phyloP scores from a whole-genome alignment of 768 basidiomycete species.

The Trametes sanguinea region DNA sequence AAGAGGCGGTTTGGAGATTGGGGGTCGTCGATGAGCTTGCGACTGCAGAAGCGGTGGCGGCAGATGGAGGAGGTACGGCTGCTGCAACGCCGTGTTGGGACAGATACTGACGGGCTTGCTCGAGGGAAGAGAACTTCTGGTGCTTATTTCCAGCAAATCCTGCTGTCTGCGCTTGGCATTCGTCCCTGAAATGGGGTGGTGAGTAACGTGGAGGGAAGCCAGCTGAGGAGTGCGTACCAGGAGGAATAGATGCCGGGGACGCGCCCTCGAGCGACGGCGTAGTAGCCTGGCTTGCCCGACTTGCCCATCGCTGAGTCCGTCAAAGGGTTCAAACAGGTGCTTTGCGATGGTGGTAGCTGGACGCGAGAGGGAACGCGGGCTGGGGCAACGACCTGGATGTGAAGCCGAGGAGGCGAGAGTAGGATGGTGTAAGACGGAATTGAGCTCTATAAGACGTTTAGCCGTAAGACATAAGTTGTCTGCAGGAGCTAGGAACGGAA shows the following conservation, averaged over 20 bases:
- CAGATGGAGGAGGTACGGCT: not conserved
- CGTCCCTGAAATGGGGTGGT: slow-evolving; percentile 50
- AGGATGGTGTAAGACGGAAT: no score
- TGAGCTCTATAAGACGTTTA: no score
- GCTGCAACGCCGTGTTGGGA: slow-evolving; percentile 11
- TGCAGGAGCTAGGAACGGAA: no score
- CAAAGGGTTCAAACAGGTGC: no score
- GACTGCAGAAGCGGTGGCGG: not conserved
- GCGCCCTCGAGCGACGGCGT: slow-evolving; percentile 71
- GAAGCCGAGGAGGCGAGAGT: no score
- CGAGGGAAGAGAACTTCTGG: slow-evolving; percentile 63
- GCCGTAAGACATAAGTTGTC: no score
- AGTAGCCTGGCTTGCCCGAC: slow-evolving; percentile 49
- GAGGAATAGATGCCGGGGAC: slow-evolving; percentile 64
- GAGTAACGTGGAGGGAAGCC: not conserved
- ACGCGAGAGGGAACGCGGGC: no score
- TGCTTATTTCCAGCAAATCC: slow-evolving; percentile 61
- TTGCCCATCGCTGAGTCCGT: slow-evolving; percentile 36
- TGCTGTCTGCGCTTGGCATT: slow-evolving; percentile 68
- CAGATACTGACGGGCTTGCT: slow-evolving; percentile 63
- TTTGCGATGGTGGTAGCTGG: no score
- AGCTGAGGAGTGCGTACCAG: slow-evolving; percentile 45
- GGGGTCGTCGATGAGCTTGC: no score
- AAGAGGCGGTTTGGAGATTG: no score
- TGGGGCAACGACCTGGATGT: no score